These are phyloP conservation scores for Aspergillus ochraceus DNA, from an alignment of 2,329 filamentous ascomycete species.

Conservation along the genomic window DNA sequence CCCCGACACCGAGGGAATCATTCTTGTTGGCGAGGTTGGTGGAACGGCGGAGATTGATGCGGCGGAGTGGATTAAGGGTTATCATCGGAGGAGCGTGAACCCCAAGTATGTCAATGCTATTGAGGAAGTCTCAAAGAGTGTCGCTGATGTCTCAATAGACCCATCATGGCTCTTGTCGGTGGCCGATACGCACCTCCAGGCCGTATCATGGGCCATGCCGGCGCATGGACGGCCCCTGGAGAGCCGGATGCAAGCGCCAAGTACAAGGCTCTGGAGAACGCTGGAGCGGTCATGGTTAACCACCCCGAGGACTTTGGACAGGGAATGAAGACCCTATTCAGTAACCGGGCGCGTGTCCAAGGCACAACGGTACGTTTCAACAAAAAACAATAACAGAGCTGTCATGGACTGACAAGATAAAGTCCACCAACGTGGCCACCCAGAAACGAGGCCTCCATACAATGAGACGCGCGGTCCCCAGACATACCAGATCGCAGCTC, in stretches of 20 bases:
- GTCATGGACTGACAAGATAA: neutral
- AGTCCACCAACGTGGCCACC: slow-evolving; percentile 20
- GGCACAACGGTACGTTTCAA: slow-evolving; percentile 22
- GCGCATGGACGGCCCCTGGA: slow-evolving; percentile 67
- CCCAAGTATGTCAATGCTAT: slow-evolving; percentile 58
- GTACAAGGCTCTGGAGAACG: slow-evolving; percentile 63
- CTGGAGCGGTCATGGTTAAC: slow-evolving; percentile 68
- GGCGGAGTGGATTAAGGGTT: slow-evolving; percentile 71
- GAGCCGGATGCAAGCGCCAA: slow-evolving; percentile 68
- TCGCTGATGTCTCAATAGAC: slow-evolving; percentile 44
- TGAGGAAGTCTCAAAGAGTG: slow-evolving; percentile 16
- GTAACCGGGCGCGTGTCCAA: slow-evolving; percentile 32
- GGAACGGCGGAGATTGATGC: slow-evolving; percentile 69
- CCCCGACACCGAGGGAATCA: slow-evolving; percentile 68
- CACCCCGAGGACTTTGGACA: slow-evolving; percentile 74
- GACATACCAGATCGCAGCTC: neutral
- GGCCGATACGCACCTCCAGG: slow-evolving; percentile 64
- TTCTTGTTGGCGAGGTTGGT: slow-evolving; percentile 71
- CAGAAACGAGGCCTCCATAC: slow-evolving; percentile 57
- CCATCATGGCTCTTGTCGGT: slow-evolving; percentile 70
- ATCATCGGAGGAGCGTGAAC: slow-evolving; percentile 55
- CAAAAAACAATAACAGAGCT: neutral
- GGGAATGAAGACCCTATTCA: slow-evolving; percentile 64
- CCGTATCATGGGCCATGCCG: slow-evolving; percentile 76
- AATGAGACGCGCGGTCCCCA: slow-evolving; percentile 30